phyloP scores from a whole-genome alignment of 2,329 filamentous ascomycete species.

The Colletotrichum somersetense region DNA sequence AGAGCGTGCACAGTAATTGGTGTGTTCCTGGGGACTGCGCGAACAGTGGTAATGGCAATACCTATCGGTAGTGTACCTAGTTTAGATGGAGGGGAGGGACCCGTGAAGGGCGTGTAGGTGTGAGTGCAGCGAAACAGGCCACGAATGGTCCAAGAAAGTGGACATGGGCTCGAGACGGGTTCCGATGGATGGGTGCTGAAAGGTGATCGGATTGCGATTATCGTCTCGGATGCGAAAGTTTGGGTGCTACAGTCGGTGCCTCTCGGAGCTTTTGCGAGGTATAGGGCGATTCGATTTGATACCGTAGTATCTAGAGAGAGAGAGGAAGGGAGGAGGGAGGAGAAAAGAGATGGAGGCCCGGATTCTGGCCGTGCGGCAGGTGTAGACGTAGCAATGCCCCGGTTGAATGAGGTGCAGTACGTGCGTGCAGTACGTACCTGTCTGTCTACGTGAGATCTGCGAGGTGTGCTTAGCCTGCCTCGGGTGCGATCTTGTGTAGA shows the following conservation, averaged over 20 bases:
- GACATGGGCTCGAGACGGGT: slow-evolving; percentile 16
- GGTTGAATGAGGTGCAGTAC: background rate
- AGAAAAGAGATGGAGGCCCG: slow-evolving; percentile 40
- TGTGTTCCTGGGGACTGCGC: slow-evolving; percentile 13
- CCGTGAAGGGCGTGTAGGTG: slow-evolving; percentile 24
- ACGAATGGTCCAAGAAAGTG: background rate
- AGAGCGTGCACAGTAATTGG: slow-evolving; percentile 24
- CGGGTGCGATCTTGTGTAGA: background rate
- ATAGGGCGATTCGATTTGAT: slow-evolving; percentile 34
- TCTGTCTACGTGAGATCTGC: background rate
- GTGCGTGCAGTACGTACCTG: slow-evolving; percentile 17
- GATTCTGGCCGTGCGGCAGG: slow-evolving; percentile 40
- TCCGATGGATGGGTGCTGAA: background rate
- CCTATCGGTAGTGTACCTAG: background rate
- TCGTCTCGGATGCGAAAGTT: slow-evolving; percentile 19
- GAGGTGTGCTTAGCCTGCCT: background rate
- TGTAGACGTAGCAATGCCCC: slow-evolving; percentile 29
- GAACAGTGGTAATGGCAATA: slow-evolving; percentile 16
- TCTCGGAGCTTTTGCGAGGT: slow-evolving; percentile 30
- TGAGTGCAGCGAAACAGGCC: slow-evolving; percentile 24
- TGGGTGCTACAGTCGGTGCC: slow-evolving; percentile 22
- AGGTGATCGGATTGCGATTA: background rate
- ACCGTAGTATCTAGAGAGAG: slow-evolving; percentile 9
- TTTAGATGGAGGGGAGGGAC: slow-evolving; percentile 10
- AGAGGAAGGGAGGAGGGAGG: background rate